Percentiles rank a stretch among this genome's conserved stretches.
Conservation (phyloP, 805 yeast species). For the Candida hispaniensis region DNA sequence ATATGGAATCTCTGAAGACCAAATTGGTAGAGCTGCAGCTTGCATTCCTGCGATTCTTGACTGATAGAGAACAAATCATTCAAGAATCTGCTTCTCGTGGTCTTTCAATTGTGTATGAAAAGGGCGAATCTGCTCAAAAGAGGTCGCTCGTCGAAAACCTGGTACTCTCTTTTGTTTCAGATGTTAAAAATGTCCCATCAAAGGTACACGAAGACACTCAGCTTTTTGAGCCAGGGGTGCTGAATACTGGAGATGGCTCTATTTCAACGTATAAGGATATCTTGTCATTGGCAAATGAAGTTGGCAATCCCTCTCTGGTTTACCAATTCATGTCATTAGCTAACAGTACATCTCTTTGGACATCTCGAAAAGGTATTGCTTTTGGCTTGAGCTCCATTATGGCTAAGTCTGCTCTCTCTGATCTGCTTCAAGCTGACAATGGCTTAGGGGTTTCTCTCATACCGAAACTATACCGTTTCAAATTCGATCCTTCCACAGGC, state of each 20-base stretch:
- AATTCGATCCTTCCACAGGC: conserved; percentile 78
- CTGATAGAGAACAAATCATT: conserved; percentile 74
- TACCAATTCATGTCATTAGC: conserved; percentile 92
- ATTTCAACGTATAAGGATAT: conserved; percentile 88
- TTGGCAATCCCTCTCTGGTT: conserved; percentile 89
- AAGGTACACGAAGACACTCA: conserved; percentile 66
- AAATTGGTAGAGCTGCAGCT: conserved; percentile 54
- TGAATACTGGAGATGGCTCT: conserved; percentile 75
- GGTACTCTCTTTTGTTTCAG: conserved; percentile 66
- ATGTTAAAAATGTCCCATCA: conserved; percentile 36
- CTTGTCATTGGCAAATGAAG: conserved; percentile 78
- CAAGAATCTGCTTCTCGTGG: conserved; percentile 93
- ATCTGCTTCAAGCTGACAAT: conserved; percentile 44
- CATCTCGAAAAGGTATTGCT: conserved; percentile 87
- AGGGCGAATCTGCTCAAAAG: conserved; percentile 55
- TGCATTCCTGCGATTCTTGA: conserved; percentile 65
- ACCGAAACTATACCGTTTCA: conserved; percentile 74
- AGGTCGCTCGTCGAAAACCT: conserved; percentile 65
- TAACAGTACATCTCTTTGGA: conserved; percentile 79
- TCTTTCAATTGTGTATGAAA: conserved; percentile 66
- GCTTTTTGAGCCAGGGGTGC: conserved; percentile 69
- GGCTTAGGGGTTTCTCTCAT: conserved; percentile 50
- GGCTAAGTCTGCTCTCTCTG: conserved; percentile 64
- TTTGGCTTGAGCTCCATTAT: conserved; percentile 82
- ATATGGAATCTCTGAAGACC: conserved; percentile 32